phyloP scores from a whole-genome alignment of 2,329 filamentous ascomycete genomes.

The Xylariaceae sp. region DNA sequence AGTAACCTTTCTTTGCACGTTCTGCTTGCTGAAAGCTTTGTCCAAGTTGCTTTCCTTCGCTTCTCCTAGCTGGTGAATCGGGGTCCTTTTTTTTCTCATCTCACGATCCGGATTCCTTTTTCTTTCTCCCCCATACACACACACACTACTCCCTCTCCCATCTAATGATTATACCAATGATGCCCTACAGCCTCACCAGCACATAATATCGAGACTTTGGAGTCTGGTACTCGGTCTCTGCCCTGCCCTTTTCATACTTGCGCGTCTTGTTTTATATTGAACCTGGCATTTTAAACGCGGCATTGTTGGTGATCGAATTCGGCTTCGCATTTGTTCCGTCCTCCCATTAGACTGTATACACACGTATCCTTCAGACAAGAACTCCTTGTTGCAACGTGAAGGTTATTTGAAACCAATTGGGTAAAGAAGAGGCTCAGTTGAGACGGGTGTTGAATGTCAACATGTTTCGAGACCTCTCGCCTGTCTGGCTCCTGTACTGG shows the following conservation, averaged over 20 bases:
- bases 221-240: conserved; percentile 29
- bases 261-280: neutral
- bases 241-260: conserved; percentile 13
- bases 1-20: conserved; percentile 5
- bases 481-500: conserved; percentile 47
- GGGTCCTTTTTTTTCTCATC: conserved; percentile 15
- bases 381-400: neutral
- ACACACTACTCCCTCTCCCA: too few species aligned
- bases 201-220: conserved; percentile 30
- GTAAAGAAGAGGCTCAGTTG: conserved; percentile 9
- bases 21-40: neutral
- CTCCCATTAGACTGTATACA: conserved; percentile 4
- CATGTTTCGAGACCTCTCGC: conserved; percentile 29
- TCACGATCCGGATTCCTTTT: too few species aligned
- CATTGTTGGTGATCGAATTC: conserved; percentile 13
- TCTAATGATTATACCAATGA: conserved; percentile 20
- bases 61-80: conserved; percentile 6
- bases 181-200: conserved; percentile 24
- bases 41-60: too few species aligned
- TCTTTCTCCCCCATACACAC: too few species aligned
- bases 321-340: conserved; percentile 3
- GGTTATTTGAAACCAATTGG: conserved; percentile 5
- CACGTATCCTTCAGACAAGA: conserved; percentile 7
- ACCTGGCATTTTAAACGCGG: conserved; percentile 8
- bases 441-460: conserved; percentile 18